Conservation (phyloP, 108 stramenopile genomes). For the Hondaea fermentalgiana region DNA sequence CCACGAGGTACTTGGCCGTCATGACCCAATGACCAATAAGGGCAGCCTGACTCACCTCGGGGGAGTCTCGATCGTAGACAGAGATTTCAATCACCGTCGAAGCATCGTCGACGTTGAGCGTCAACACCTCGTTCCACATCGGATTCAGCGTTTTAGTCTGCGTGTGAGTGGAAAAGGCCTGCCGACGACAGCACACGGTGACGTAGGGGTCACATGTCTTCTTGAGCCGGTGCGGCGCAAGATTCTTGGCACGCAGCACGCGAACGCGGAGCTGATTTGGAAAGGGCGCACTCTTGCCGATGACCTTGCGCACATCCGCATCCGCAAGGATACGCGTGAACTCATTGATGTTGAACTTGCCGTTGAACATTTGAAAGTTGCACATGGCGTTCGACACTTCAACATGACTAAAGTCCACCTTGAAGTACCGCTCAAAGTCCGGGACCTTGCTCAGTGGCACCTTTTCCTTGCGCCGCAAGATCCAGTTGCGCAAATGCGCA, state of each 20-base stretch:
- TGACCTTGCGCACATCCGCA: background rate
- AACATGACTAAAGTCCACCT: background rate
- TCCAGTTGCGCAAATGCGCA: background rate
- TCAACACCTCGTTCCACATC: background rate
- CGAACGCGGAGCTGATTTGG: background rate
- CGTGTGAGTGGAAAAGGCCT: background rate
- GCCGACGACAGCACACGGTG: background rate
- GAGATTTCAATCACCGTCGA: background rate
- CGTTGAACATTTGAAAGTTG: constrained; percentile 12
- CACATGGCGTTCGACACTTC: background rate
- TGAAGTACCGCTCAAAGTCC: background rate
- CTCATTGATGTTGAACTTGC: constrained; percentile 7
- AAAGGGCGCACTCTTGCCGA: background rate
- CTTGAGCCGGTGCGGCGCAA: background rate
- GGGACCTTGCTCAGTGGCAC: constrained; percentile 11
- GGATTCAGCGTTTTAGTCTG: background rate
- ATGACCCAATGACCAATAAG: background rate
- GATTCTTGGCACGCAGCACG: background rate
- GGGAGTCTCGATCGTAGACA: background rate
- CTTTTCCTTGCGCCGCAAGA: background rate
- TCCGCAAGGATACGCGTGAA: constrained; percentile 1
- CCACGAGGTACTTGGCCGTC: background rate
- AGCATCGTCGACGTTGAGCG: background rate
- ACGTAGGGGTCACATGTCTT: constrained; percentile 8
- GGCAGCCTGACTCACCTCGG: background rate